Evolutionary conservation across 257 asterid genomes (phyloP), one percentile per base, ranked within the genome.

Genomic region (Jacaranda copaia): DNA sequence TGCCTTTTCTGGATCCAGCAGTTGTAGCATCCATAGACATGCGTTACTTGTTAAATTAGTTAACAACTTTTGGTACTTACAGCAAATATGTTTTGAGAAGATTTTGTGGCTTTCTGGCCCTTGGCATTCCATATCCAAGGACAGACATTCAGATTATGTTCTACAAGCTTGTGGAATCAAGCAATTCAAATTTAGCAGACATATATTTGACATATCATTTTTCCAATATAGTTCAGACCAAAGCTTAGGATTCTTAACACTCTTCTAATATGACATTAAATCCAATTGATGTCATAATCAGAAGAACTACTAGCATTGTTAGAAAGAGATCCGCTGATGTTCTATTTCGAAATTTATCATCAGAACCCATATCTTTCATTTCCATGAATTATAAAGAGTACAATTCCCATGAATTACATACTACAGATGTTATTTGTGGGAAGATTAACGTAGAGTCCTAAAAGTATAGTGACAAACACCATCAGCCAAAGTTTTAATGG

Each of bases 241-340:
- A 36, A 18, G 45, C 43, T 56, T 42, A 32, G 4, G 72, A 14
- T 18, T 72, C 67, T 46, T 76, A 19, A 48, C 48, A 38, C 55
- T 64, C 38, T 71, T 32, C 68, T 15, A 55, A 57, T 55, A 58
- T 48, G 72, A 43, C 20, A 59, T 15, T 38, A 75, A 40, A 8
- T 42, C 5, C 57, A 35, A 35, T 19, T 25, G 18, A 57, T 70
- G 25, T 72, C 63, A 1, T 6, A 55, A 72, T 35, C 64, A 45
- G 62, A 70, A 65, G 36, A 53, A 70, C 15, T 48, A 70, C 43
- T 4, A 51, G 49, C 70, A 19, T 20, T 35, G 40, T 46, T 45
- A 48, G n/a, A 66, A 61, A 77, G 38, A 77, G 52, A 59, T 25
- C 40, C 11, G 10, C 12, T 20, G 59, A 69, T 38, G 65, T 63